Evolutionary conservation across 1,284 basidiomycete genomes (phyloP).

Genomic region (Puccinia coronata): DNA sequence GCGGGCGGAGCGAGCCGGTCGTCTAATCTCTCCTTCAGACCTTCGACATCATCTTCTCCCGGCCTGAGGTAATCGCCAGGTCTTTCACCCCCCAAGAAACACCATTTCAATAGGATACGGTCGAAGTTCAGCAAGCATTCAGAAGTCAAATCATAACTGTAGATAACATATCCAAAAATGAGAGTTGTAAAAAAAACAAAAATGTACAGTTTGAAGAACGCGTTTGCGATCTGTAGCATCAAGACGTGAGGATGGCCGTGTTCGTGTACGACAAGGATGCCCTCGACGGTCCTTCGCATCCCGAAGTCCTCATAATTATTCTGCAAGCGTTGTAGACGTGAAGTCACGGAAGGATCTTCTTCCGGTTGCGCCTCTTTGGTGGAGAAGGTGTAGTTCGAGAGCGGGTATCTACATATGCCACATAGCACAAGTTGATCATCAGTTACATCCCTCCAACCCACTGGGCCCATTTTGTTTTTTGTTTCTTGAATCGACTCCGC

Average conservation of each 20-base stretch:
- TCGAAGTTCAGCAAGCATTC: constrained; percentile 26
- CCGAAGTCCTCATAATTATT: constrained; percentile 94
- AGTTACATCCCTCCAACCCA: not conserved
- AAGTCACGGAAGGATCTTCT: constrained; percentile 88
- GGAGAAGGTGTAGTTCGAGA: constrained; percentile 88
- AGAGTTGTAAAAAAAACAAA: not conserved
- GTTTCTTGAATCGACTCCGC: not conserved
- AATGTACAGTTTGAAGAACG: constrained; percentile 82
- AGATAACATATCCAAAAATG: no score
- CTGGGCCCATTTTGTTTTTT: not conserved
- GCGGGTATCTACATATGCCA: constrained; percentile 63
- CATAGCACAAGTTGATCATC: no score
- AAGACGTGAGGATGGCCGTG: constrained; percentile 92
- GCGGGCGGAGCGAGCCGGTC: constrained; percentile 75
- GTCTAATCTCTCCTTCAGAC: constrained; percentile 82
- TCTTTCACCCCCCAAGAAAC: constrained; percentile 61
- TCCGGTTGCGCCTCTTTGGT: constrained; percentile 93
- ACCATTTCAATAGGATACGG: not conserved
- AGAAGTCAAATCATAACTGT: no score
- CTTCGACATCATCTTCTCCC: constrained; percentile 86
- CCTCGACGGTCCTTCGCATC: constrained; percentile 90
- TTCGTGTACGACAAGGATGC: constrained; percentile 87
- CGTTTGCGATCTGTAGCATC: constrained; percentile 96
- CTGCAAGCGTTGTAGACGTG: constrained; percentile 63
- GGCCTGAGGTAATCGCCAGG: constrained; percentile 98